Conservation (phyloP, 225 moss, liverwort and hornwort genomes). For the Ulota crispa region DNA sequence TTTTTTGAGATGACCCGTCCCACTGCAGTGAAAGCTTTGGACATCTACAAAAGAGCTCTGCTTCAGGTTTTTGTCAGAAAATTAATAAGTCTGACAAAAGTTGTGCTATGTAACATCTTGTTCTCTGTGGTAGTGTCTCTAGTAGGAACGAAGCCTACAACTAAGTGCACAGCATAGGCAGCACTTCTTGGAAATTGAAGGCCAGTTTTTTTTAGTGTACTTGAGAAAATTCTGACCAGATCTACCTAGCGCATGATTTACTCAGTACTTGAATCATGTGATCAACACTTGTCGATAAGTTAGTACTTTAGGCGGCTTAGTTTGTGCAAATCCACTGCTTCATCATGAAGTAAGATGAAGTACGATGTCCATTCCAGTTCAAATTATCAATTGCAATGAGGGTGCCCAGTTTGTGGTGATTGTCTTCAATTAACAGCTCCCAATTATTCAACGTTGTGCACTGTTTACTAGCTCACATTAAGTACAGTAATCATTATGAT, state of each 20-base stretch:
- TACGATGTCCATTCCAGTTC: neutral
- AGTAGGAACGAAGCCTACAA: neutral
- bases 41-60: conserved; percentile 82
- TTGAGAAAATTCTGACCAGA: neutral
- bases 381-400: neutral
- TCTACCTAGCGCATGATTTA: neutral
- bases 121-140: neutral
- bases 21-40: conserved; percentile 75
- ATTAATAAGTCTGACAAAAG: neutral
- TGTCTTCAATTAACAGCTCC: neutral
- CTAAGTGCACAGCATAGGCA: neutral
- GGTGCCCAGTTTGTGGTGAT: neutral
- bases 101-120: neutral
- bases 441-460: neutral
- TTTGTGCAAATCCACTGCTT: neutral
- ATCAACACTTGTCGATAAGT: neutral
- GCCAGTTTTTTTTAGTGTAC: neutral
- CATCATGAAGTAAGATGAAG: neutral
- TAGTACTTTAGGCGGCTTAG: neutral
- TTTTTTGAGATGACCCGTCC: conserved; percentile 90
- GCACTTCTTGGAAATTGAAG: neutral
- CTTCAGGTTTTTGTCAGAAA: conserved; percentile 55
- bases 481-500: neutral
- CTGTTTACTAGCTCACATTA: neutral
- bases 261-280: neutral